Conservation (phyloP, 768 basidiomycete species). For the Boletus tomentosulus region DNA sequence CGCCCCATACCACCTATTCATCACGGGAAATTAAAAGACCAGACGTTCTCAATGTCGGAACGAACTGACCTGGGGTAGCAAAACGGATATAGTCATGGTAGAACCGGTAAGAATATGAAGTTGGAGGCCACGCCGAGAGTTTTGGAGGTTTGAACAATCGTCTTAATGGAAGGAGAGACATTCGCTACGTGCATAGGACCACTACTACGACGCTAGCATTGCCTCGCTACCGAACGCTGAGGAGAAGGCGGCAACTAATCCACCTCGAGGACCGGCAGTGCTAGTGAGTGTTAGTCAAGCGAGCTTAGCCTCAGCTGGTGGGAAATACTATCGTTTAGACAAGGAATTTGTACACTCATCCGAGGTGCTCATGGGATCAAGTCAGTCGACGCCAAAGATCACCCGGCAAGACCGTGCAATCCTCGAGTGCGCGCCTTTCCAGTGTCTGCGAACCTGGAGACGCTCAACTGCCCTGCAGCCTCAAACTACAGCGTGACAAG, state of each 20-base stretch:
- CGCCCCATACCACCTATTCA: constrained; percentile 56
- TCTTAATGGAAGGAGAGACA: constrained; percentile 24
- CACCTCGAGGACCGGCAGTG: constrained; percentile 12
- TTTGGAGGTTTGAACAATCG: constrained; percentile 19
- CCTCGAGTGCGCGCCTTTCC: constrained; percentile 68
- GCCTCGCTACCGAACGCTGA: constrained; percentile 17
- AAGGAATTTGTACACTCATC: background rate
- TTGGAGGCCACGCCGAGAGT: constrained; percentile 1
- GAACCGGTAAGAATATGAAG: constrained; percentile 20
- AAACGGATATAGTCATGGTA: constrained; percentile 74
- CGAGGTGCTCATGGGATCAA: constrained; percentile 52
- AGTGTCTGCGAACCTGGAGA: constrained; percentile 15
- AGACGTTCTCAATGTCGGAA: background rate
- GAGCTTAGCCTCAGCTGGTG: constrained; percentile 5
- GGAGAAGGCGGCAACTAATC: constrained; percentile 3
- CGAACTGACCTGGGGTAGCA: constrained; percentile 40
- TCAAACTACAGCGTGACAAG: constrained; percentile 96
- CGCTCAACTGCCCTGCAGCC: constrained; percentile 43
- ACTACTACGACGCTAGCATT: constrained; percentile 26
- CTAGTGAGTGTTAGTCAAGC: background rate
- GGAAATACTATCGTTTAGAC: constrained; percentile 7
- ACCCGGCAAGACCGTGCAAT: constrained; percentile 93
- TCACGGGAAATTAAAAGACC: constrained; percentile 7
- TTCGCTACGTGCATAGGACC: constrained; percentile 24
- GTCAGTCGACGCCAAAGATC: constrained; percentile 79